A percentile compares a stretch with the other conserved stretches of the same genome.
Conservation (phyloP, 2,329 filamentous ascomycete species). For the Paecilomyces formosus region DNA sequence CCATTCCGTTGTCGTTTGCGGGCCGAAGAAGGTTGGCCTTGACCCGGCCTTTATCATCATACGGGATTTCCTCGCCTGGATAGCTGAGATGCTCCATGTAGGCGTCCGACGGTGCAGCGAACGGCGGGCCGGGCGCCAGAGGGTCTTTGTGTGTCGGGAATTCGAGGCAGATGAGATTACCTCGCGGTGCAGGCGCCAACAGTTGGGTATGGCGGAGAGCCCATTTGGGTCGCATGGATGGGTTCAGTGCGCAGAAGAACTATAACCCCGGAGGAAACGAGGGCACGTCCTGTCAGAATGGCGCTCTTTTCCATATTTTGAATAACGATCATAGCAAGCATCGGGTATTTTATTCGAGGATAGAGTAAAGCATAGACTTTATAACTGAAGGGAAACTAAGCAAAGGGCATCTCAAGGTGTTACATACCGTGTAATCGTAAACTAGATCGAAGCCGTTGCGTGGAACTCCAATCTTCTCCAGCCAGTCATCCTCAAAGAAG, state of each 20-base stretch:
- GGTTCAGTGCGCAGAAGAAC: conserved; percentile 57
- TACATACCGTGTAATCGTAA: conserved; percentile 42
- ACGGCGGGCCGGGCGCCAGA: conserved; percentile 62
- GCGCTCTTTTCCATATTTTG: background rate
- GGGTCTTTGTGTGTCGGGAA: conserved; percentile 68
- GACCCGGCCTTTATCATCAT: conserved; percentile 49
- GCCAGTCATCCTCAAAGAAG: conserved; percentile 39
- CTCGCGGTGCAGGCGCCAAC: conserved; percentile 39
- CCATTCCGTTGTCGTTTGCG: conserved; percentile 30
- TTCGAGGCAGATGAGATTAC: conserved; percentile 60
- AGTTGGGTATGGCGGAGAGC: conserved; percentile 48
- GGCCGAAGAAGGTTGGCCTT: conserved; percentile 40
- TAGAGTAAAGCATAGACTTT: background rate
- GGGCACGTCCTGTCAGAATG: conserved; percentile 1
- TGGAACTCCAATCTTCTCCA: conserved; percentile 23
- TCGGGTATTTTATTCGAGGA: background rate
- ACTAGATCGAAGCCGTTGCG: conserved; percentile 42
- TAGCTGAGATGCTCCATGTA: conserved; percentile 65
- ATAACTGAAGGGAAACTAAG: background rate
- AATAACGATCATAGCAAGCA: background rate
- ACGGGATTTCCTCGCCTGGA: conserved; percentile 61
- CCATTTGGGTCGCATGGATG: conserved; percentile 50
- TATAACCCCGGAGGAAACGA: conserved; percentile 16
- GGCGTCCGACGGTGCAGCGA: conserved; percentile 58
- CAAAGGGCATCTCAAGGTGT: background rate